phyloP scores from a whole-genome alignment of 1,284 basidiomycete species.

The Rhodotorula sp. region DNA sequence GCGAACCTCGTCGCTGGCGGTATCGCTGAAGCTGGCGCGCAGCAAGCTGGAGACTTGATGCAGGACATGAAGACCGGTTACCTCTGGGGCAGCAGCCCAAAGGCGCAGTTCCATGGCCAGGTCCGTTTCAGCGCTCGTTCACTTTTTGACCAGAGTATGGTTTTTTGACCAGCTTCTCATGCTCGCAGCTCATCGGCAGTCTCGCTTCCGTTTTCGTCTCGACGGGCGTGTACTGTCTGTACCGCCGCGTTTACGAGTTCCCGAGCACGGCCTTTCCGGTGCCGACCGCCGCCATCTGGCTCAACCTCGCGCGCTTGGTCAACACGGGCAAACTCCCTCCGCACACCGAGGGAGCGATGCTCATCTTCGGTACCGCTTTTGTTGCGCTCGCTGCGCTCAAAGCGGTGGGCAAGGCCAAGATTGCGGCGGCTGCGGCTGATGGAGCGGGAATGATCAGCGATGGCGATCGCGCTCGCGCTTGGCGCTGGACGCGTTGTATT shows the following conservation, averaged over 20 bases:
- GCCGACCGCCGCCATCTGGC: constrained; percentile 77
- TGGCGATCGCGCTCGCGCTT: constrained; percentile 43
- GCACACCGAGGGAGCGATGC: constrained; percentile 76
- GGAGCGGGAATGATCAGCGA: constrained; percentile 3
- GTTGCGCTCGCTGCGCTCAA: constrained; percentile 67
- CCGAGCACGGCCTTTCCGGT: constrained; percentile 86
- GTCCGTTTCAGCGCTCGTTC: constrained; percentile 31
- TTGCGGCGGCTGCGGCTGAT: constrained; percentile 38
- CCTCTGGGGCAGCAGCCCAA: constrained; percentile 58
- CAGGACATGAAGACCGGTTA: constrained; percentile 97
- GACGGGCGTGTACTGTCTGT: constrained; percentile 80
- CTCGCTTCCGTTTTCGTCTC: constrained; percentile 83
- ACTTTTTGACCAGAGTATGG: neutral
- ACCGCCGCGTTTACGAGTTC: constrained; percentile 73
- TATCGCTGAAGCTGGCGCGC: constrained; percentile 92
- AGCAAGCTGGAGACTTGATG: constrained; percentile 97
- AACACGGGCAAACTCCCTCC: constrained; percentile 75
- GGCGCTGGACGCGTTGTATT: constrained; percentile 65
- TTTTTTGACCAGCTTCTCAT: constrained; percentile 50
- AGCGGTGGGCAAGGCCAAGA: constrained; percentile 53
- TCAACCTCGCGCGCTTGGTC: constrained; percentile 83
- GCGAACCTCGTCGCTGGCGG: constrained; percentile 96
- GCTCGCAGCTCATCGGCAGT: constrained; percentile 80
- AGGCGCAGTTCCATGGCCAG: constrained; percentile 50
- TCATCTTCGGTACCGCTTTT: constrained; percentile 69